Base-by-base conservation (phyloP, 2,329 filamentous ascomycete genomes). In the Clonostachys byssicola region DNA sequence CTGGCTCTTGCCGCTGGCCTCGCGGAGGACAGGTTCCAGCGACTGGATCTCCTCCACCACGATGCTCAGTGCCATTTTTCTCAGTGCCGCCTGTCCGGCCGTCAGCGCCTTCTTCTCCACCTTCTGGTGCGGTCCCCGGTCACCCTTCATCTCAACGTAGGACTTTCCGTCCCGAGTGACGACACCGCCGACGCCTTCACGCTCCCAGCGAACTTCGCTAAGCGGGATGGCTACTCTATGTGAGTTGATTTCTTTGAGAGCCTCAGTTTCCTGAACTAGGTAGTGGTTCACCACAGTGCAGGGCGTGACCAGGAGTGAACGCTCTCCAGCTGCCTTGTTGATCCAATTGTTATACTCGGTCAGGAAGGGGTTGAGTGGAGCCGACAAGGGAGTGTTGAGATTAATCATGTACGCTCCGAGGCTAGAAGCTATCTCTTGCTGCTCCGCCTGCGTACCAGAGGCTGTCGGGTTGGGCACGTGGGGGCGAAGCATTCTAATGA, bases 201-300 rank as follows among this genome's bases (percentile, higher is more conserved):
- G 81, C 72, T 96, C 91, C 91, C 91, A 96, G 43, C 88, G 83
- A 41, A 94, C 77, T 61, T 95, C 88, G 42, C 88, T 86, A 0
- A 96, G 74, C 2, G 91, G 92, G 23, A 96, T 86, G n/a, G 90
- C 92, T 45, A 96, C 74, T 34, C 92, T 83, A 40, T 88, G 85
- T 48, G 81, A 87, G 45, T 82, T 83, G 33, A 91, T 74, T 38
- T 88, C 85, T 44, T 75, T 75, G 9, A 96, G 73, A 1, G 70
- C 70, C 42, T 92, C 88, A 5, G 86, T 78, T 63, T 96, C 91
- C 60, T 92, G 86, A n/a, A 90, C 74, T 41, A 96, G 78, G 50
- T 85, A 75, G n/a, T 91, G 78, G 4, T 84, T 81, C 40, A 95
- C 81, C 34, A 86, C 74, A 6, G 89, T 86, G 62, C 91, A 96